Conservation (phyloP, 805 yeast genomes). For the Novakomyces olei region DNA sequence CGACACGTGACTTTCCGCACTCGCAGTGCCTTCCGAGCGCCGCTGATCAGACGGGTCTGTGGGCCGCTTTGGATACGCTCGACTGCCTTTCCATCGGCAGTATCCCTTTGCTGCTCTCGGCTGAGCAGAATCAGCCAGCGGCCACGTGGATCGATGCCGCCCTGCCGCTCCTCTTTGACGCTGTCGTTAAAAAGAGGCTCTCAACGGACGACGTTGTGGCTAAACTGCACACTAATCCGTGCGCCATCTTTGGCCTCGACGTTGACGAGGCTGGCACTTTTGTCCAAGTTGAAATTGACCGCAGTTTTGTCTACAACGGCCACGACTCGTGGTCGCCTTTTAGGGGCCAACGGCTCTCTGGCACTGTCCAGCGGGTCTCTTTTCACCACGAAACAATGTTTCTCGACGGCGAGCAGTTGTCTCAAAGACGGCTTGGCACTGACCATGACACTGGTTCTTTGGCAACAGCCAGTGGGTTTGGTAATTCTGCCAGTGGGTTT, state of each 20-base stretch:
- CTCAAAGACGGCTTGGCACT: no score
- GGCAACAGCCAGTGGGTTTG: no score
- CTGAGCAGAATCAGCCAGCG: conserved; percentile 35
- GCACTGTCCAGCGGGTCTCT: conserved; percentile 76
- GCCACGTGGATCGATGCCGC: conserved; percentile 61
- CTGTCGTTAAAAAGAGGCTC: conserved; percentile 51
- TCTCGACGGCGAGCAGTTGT: conserved; percentile 44
- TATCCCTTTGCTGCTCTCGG: conserved; percentile 50
- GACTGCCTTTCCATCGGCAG: conserved; percentile 79
- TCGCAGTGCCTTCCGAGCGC: conserved; percentile 55
- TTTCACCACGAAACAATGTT: conserved; percentile 59
- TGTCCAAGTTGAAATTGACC: conserved; percentile 72
- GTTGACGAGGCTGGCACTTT: conserved; percentile 43
- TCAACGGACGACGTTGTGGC: conserved; percentile 48
- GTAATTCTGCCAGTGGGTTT: no score
- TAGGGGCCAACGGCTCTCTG: conserved; percentile 31
- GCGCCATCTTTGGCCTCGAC: conserved; percentile 56
- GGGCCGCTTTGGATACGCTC: conserved; percentile 49
- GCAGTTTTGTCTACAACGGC: conserved; percentile 19
- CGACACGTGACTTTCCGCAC: conserved; percentile 42
- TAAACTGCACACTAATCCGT: conserved; percentile 64
- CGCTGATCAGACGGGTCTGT: conserved; percentile 60
- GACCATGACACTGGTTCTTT: no score
- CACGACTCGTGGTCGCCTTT: conserved; percentile 32
- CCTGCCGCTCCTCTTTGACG: conserved; percentile 59